These are phyloP conservation scores for Stellera chamaejasme DNA, from an alignment of 345 rosid genomes.

Conservation along the genomic window DNA sequence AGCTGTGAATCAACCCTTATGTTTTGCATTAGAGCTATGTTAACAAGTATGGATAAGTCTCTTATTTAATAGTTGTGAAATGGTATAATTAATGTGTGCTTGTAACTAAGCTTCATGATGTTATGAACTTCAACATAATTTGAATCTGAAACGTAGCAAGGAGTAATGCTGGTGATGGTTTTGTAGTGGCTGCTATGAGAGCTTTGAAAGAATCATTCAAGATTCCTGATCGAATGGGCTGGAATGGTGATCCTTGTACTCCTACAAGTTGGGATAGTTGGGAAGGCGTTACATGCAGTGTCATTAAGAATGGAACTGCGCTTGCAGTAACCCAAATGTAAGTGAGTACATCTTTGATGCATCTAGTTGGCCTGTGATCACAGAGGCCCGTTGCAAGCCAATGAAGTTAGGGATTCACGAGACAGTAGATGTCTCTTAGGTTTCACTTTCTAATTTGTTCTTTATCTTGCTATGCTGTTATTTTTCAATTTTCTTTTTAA, in stretches of 20 bases:
- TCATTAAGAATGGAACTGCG: conserved; percentile 51
- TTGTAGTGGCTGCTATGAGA: conserved; percentile 76
- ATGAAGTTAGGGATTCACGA: too few relatives aligned
- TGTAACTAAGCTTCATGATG: too few relatives aligned
- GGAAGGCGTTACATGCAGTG: conserved; percentile 91
- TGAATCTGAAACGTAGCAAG: not conserved
- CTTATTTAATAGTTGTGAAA: too few relatives aligned
- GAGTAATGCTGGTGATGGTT: conserved; percentile 3
- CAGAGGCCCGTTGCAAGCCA: too few relatives aligned
- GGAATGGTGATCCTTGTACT: conserved; percentile 99
- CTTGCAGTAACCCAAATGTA: conserved; percentile 86
- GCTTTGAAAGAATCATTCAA: conserved; percentile 82
- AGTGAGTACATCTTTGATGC: conserved; percentile 13
- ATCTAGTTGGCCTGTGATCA: too few relatives aligned
- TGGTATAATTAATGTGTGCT: too few relatives aligned
- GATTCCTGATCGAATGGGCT: conserved; percentile 94
- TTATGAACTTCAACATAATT: too few relatives aligned
- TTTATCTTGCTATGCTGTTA: not conserved
- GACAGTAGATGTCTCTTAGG: too few relatives aligned
- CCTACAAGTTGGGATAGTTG: conserved; percentile 98
- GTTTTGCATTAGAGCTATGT: too few relatives aligned
- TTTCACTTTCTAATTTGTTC: too few relatives aligned
- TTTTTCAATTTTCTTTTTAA: not conserved
- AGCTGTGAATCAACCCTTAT: too few relatives aligned
- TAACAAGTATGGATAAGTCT: too few relatives aligned